Percentiles rank a stretch among this genome's conserved stretches.
Evolutionary conservation across 495 filamentous ascomycete species (phyloP).

Genomic region (Penicillium atrosanguineum): DNA sequence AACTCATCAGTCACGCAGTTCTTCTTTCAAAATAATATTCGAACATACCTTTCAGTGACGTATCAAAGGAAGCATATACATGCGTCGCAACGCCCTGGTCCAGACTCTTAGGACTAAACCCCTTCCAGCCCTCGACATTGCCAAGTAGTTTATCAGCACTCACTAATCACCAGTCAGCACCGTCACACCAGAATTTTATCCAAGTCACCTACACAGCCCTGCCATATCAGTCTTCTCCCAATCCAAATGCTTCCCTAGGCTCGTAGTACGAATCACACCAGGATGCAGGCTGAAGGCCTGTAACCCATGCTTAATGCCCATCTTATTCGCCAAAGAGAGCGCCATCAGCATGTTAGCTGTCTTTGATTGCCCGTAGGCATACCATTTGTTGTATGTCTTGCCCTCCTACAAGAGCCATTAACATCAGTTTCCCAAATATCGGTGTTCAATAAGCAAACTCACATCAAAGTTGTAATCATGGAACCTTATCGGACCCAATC

Average conservation of each 20-base stretch:
- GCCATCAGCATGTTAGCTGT: conserved; percentile 58
- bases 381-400: conserved; percentile 47
- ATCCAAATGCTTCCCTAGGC: conserved; percentile 29
- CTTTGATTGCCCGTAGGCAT: conserved; percentile 56
- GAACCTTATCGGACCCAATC: conserved; percentile 41
- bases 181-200: background rate
- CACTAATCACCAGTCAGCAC: conserved; percentile 2
- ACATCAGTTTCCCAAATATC: conserved; percentile 2
- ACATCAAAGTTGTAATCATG: conserved; percentile 56
- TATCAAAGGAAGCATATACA: conserved; percentile 57
- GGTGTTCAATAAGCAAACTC: background rate
- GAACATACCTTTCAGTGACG: conserved; percentile 41
- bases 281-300: conserved; percentile 44
- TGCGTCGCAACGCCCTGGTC: conserved; percentile 57
- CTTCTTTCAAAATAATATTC: background rate
- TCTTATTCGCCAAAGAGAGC: conserved; percentile 39
- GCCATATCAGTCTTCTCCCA: conserved; percentile 15
- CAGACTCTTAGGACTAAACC: conserved; percentile 38
- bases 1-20: background rate
- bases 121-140: conserved; percentile 30
- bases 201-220: conserved; percentile 12
- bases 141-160: conserved; percentile 13
- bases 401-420: conserved; percentile 38
- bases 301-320: conserved; percentile 26
- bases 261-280: conserved; percentile 31